phyloP scores from a whole-genome alignment of 2,329 filamentous ascomycete genomes.

The Cytospora schulzeri region DNA sequence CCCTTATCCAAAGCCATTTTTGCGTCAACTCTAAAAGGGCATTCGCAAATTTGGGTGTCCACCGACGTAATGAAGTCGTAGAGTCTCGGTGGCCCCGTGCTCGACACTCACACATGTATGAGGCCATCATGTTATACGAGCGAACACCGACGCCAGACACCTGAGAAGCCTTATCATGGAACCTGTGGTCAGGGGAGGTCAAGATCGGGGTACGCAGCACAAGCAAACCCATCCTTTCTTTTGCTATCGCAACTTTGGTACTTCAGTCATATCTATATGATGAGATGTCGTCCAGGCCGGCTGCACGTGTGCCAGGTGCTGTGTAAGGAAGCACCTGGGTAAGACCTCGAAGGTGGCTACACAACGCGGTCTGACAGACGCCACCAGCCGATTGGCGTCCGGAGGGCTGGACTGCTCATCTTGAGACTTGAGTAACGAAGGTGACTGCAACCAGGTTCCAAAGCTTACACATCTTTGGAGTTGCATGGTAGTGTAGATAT shows the following conservation, averaged over 20 bases:
- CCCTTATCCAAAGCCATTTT: neutral
- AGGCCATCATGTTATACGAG: neutral
- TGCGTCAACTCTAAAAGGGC: neutral
- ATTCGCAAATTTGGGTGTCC: neutral
- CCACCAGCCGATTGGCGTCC: neutral
- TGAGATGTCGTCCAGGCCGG: neutral
- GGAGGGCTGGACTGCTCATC: neutral
- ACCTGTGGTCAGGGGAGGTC: no score
- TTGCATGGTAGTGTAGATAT: neutral
- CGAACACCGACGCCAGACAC: no score
- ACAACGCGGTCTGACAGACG: neutral
- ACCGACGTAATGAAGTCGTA: neutral
- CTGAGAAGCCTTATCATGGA: no score
- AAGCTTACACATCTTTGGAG: neutral
- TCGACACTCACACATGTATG: no score
- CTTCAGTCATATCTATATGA: neutral
- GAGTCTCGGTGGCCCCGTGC: no score
- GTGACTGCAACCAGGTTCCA: neutral
- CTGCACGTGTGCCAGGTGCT: neutral
- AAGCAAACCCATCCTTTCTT: no score
- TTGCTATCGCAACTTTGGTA: no score
- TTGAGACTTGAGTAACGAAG: neutral
- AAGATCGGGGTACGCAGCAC: neutral
- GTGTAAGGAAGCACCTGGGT: neutral
- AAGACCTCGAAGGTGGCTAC: neutral